These are phyloP conservation scores for Rasamsonia emersonii DNA, from an alignment of 2,329 filamentous ascomycete genomes.

Conservation along the genomic window DNA sequence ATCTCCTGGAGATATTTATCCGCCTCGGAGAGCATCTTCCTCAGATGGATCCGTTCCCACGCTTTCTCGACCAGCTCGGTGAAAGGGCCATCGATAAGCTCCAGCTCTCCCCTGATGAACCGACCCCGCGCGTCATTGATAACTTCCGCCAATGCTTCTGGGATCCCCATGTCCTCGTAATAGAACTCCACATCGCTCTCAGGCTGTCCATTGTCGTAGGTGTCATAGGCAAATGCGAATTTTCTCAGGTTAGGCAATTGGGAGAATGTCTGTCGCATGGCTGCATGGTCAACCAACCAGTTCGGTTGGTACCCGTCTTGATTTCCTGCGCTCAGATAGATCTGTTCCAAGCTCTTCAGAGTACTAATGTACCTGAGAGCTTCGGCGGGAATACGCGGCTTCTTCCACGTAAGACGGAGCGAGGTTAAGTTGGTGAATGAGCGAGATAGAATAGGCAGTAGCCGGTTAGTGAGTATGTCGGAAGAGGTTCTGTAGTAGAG, in stretches of 20 bases:
- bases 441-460: slow-evolving; percentile 1
- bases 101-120: too few relatives aligned
- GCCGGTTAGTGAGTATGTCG: not conserved
- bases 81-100: too few relatives aligned
- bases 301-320: not conserved
- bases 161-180: too few relatives aligned
- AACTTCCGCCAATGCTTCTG: too few relatives aligned
- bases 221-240: slow-evolving; percentile 3
- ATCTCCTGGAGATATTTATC: not conserved
- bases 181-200: too few relatives aligned
- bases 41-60: not conserved
- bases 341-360: slow-evolving; percentile 1
- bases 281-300: slow-evolving; percentile 4
- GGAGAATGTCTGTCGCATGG: slow-evolving; percentile 1
- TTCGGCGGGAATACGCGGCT: not conserved
- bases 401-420: slow-evolving; percentile 2
- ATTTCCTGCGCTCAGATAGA: slow-evolving; percentile 2
- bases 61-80: too few relatives aligned
- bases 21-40: not conserved
- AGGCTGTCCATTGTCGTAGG: not conserved
- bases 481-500: too few relatives aligned
- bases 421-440: slow-evolving; percentile 1
- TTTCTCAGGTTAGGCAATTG: slow-evolving; percentile 2
- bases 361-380: slow-evolving; percentile 1
- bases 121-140: too few relatives aligned